Evolutionary conservation across 441 rosid genomes (phyloP).

Genomic region (Caryocar brasiliense): DNA sequence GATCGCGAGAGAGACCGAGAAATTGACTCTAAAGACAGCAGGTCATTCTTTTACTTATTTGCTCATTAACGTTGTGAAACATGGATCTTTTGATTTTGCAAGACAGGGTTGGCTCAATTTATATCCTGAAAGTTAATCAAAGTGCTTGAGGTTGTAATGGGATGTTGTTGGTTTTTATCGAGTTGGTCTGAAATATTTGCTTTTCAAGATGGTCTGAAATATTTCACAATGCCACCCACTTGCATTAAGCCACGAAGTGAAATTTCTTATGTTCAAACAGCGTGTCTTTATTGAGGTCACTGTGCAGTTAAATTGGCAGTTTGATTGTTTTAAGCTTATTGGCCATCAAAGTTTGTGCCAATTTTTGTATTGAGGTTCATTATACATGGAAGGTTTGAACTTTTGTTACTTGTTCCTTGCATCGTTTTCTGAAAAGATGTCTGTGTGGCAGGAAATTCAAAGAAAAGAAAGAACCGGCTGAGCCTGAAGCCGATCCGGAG

Average conservation of each 20-base stretch:
- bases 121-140: not conserved
- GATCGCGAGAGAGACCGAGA: conserved; percentile 16
- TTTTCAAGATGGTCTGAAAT: no score
- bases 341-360: no score
- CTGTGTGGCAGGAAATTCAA: conserved; percentile 44
- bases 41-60: conserved; percentile 19
- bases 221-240: no score
- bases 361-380: no score
- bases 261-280: no score
- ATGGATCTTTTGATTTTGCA: not conserved
- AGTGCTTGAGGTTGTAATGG: no score
- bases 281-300: no score
- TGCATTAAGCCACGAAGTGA: no score
- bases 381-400: not conserved
- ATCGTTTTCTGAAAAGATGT: not conserved
- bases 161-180: no score
- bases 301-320: no score
- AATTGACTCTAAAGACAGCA: conserved; percentile 36
- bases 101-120: not conserved
- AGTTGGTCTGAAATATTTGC: no score
- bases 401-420: not conserved
- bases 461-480: conserved; percentile 67
- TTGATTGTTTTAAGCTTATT: no score
- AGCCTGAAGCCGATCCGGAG: conserved; percentile 92
- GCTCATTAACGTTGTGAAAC: not conserved